Base-by-base conservation (phyloP, 768 basidiomycete species). In the Macrocybe gigantea region DNA sequence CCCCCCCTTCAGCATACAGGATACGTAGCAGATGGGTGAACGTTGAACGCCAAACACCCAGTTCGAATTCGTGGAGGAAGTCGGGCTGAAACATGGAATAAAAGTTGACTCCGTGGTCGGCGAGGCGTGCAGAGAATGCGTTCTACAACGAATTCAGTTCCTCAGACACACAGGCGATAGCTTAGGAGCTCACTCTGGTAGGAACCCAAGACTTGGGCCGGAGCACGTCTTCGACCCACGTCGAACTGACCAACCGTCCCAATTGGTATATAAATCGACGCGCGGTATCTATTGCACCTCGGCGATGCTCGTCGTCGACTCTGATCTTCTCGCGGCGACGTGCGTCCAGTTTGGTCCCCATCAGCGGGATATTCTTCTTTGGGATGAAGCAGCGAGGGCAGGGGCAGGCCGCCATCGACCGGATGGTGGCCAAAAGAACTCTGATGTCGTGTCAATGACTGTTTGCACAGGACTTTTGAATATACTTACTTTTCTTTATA, bases 61-160 rank as follows among this genome's bases (percentile, higher is more conserved):
- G 56, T 43, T 70, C 66, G 46, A 67, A 45, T 47, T 70, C 68
- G 51, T 70, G 68, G 53, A 70, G 49, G 6, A 68, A 47, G 48
- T 68, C 68, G 5, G 56, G 48, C 2, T 58, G 57, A 30, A 67
- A 49, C 41, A 66, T 53, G 29, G 30, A 39, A 38, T 6, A 54
- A 31, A 40, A 31, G 39, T 44, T 41, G n/a, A 49, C 41, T 1
- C 55, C 53, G 33, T 45, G 42, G 15, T 13, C 11, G 8, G 41
- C 36, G 4, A 69, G 46, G 0, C 45, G 47, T 7, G 54, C 33
- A 0, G 63, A 46, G 42, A 73, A 73, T 0, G 68, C 61, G 52
- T 69, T 73, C 70, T 73, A 22, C 22, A 22, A 22, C 12, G 8
- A n/a, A 44, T 5, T 44, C 8, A 47, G 11, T 35, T 7, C 14